Evolutionary conservation across 2,329 filamentous ascomycete genomes (phyloP).

Genomic region (Trichoderma sp.): DNA sequence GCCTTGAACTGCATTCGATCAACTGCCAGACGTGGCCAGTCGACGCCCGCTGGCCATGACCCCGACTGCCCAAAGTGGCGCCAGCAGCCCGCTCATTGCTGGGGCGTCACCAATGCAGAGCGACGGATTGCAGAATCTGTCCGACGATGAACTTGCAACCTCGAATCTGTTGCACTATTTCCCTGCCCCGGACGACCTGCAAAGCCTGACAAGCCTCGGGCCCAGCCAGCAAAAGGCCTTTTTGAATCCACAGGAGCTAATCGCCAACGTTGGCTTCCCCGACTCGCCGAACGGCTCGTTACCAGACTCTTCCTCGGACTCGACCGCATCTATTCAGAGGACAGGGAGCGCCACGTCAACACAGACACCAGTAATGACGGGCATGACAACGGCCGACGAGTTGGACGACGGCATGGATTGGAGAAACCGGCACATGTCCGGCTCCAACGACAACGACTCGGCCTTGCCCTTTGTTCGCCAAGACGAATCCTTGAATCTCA

Average conservation of each 20-base stretch:
- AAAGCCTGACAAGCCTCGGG: constrained; percentile 41
- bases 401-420: constrained; percentile 48
- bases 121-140: constrained; percentile 45
- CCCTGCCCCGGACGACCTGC: constrained; percentile 45
- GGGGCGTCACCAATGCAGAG: constrained; percentile 43
- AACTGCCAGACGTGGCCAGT: constrained; percentile 31
- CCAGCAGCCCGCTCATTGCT: constrained; percentile 47
- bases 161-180: constrained; percentile 44
- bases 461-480: constrained; percentile 43
- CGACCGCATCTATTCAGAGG: constrained; percentile 53
- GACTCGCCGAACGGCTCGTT: constrained; percentile 49
- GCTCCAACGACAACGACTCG: constrained; percentile 46
- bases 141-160: constrained; percentile 44
- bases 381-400: constrained; percentile 50
- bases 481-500: constrained; percentile 32
- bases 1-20: constrained; percentile 12
- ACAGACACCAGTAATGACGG: constrained; percentile 48
- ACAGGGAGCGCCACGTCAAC: constrained; percentile 52
- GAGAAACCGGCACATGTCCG: constrained; percentile 42
- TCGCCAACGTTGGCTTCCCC: constrained; percentile 45
- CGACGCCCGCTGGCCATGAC: constrained; percentile 39
- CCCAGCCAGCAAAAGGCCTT: constrained; percentile 40
- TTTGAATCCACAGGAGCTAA: constrained; percentile 42
- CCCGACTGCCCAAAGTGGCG: constrained; percentile 39
- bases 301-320: constrained; percentile 57